Evolutionary conservation across 2,329 filamentous ascomycete species (phyloP).

Genomic region (Fusarium palustre): DNA sequence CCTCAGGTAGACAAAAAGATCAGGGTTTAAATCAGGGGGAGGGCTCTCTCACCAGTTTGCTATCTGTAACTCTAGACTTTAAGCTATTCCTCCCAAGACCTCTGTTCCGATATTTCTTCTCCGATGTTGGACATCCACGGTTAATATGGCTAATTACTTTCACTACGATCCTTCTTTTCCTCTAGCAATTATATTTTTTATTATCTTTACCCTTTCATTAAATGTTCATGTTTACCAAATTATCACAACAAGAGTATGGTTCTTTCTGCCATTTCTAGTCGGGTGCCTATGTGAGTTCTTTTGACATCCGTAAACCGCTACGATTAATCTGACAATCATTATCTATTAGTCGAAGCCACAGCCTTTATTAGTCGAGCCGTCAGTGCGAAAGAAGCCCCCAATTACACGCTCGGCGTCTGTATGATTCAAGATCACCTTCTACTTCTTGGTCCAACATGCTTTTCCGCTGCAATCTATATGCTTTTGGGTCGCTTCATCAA

Average conservation of each 20-base stretch:
- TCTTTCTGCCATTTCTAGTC: slow-evolving; percentile 3
- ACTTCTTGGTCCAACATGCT: slow-evolving; percentile 11
- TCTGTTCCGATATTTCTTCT: background rate
- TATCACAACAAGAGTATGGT: background rate
- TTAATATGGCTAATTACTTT: slow-evolving; percentile 2
- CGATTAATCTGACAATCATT: background rate
- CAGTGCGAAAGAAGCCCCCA: background rate
- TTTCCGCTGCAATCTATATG: slow-evolving; percentile 10
- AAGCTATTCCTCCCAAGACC: background rate
- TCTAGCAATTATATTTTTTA: background rate
- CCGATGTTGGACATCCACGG: background rate
- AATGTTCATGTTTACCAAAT: background rate
- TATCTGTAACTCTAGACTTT: too few relatives aligned
- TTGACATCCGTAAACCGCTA: too few relatives aligned
- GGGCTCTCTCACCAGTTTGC: too few relatives aligned
- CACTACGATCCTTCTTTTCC: slow-evolving; percentile 7
- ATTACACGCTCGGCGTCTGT: background rate
- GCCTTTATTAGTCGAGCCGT: background rate
- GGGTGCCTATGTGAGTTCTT: background rate
- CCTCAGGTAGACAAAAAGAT: too few relatives aligned
- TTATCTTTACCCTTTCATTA: background rate
- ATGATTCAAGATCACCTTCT: background rate
- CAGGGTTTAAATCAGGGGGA: background rate
- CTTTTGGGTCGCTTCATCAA: background rate
- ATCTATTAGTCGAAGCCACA: background rate